Evolutionary conservation across 106 monocot genomes (phyloP).

Genomic region (Apostasia ramifera): DNA sequence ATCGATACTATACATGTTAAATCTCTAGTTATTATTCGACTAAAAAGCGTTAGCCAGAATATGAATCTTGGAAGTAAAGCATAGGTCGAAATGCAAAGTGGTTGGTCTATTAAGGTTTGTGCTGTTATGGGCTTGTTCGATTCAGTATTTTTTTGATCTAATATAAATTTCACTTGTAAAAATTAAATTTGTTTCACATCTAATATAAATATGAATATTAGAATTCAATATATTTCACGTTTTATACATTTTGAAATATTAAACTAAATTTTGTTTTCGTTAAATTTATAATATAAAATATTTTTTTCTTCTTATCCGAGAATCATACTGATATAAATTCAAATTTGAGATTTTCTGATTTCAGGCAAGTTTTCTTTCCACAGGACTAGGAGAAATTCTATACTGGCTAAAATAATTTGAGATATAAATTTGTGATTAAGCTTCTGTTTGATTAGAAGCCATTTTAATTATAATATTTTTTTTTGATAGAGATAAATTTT

Average conservation of each 20-base stretch:
- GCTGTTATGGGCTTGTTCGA: background rate
- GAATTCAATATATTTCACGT: too few relatives aligned
- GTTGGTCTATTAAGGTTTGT: constrained; percentile 61
- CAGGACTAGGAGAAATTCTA: constrained; percentile 84
- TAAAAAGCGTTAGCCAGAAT: constrained; percentile 56
- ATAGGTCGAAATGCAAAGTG: constrained; percentile 53
- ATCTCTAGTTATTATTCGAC: too few relatives aligned
- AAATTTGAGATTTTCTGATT: too few relatives aligned
- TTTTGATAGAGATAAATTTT: background rate
- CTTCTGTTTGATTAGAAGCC: background rate
- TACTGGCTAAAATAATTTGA: constrained; percentile 90
- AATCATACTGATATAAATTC: too few relatives aligned
- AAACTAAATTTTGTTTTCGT: too few relatives aligned
- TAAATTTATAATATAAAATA: too few relatives aligned
- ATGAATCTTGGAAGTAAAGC: constrained; percentile 91
- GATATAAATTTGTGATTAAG: constrained; percentile 19
- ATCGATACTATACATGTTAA: too few relatives aligned
- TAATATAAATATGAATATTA: too few relatives aligned
- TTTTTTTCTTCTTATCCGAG: too few relatives aligned
- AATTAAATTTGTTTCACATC: too few relatives aligned
- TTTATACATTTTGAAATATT: too few relatives aligned
- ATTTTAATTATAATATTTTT: background rate
- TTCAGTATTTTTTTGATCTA: background rate
- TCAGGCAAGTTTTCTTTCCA: constrained; percentile 59
- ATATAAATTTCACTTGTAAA: too few relatives aligned